Evolutionary conservation across 1,284 basidiomycete genomes (phyloP), one percentile per base, ranked within the genome.

Genomic region (Rhodotorula sp.): DNA sequence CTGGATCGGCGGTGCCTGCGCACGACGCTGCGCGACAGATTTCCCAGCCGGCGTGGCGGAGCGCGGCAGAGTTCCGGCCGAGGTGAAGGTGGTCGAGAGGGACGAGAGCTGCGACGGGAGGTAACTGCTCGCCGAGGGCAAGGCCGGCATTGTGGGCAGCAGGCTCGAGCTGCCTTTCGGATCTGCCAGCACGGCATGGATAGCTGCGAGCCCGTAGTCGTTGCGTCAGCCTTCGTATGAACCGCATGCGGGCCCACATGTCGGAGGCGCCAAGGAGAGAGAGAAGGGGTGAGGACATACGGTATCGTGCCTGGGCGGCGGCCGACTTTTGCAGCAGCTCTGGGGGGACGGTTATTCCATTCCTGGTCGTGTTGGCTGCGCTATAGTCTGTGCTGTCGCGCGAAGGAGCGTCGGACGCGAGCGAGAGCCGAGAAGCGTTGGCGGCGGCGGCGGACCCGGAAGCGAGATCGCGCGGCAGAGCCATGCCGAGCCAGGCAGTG

Each of bases 61-160:
- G 14, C 51, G 49, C 18, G 73, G 73, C 54, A 75, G 65, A 18
- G 68, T 70, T 63, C 68, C 71, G 56, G 73, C 66, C 12, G 75
- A 72, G 26, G 75, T 72, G 73, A 77, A 75, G 31, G 75, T 61
- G 6, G 75, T 77, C 29, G 71, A 71, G 62, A 77, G 65, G 39
- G 73, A 71, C 47, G 67, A 66, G 57, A 77, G 66, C 31, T 70
- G 72, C 16, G 65, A 58, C 21, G 73, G 73, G 51, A 77, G 70
- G 65, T 77, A 77, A n/a, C 71, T 49, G 65, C 72, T 73, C 1
- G 67, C 61, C 5, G 75, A 65, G 39, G 67, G 67, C 23, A 77
- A 62, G 12, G 70, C 62, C 0, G 71, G 71, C 29, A 76, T 64
- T 5, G 74, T 31, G 1, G 74, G 74, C 26, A 76, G 67, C 29